Evolutionary conservation across 2,329 filamentous ascomycete genomes (phyloP).

Genomic region (Talaromyces sp.): DNA sequence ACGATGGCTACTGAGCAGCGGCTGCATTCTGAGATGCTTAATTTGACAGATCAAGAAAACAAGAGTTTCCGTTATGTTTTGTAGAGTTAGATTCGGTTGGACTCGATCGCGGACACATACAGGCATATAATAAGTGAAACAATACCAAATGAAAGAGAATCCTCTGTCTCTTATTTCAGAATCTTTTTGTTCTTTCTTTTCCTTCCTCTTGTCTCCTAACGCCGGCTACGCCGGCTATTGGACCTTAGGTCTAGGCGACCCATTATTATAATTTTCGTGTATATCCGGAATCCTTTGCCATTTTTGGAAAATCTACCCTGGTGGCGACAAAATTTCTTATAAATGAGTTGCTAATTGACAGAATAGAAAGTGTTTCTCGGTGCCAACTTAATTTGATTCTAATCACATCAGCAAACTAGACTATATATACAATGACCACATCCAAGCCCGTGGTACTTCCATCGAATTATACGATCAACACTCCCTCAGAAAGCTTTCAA

Average conservation of each 20-base stretch:
- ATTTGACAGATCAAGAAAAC: slow-evolving; percentile 30
- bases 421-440: neutral
- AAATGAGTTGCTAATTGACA: neutral
- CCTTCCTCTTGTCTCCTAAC: neutral
- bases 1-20: slow-evolving; percentile 22
- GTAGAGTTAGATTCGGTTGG: slow-evolving; percentile 5
- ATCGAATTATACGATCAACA: neutral
- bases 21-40: slow-evolving; percentile 24
- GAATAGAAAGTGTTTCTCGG: neutral
- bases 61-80: slow-evolving; percentile 29
- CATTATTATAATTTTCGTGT: neutral
- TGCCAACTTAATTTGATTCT: neutral
- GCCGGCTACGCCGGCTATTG: neutral
- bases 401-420: neutral
- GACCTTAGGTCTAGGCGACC: neutral
- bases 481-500: neutral
- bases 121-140: neutral
- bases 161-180: no score
- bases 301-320: neutral
- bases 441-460: neutral
- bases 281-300: neutral
- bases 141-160: no score
- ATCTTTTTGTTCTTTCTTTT: neutral
- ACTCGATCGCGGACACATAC: neutral
- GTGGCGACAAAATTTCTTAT: neutral